Percentiles rank a stretch among this genome's conserved stretches.
Evolutionary conservation across 2,329 filamentous ascomycete species (phyloP).

Genomic region (Sordariomycetes sp.): DNA sequence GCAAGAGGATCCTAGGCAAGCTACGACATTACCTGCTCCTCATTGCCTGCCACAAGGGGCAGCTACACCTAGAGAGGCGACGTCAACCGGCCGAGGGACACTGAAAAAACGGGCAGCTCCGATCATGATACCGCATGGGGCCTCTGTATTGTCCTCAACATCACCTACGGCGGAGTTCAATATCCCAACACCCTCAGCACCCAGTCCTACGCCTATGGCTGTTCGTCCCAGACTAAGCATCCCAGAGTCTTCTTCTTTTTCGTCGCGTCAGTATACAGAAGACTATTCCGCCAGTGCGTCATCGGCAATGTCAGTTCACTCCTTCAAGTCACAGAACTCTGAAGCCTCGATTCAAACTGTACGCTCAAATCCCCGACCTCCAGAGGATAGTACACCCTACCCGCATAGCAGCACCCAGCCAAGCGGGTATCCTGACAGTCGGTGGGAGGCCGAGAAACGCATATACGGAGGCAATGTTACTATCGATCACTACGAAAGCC

Average conservation of each 20-base stretch:
- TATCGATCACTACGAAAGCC: neutral
- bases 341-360: constrained; percentile 12
- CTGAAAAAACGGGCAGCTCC: neutral
- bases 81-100: too few species aligned
- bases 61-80: too few species aligned
- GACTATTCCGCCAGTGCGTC: constrained; percentile 9
- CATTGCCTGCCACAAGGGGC: too few species aligned
- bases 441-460: constrained; percentile 4
- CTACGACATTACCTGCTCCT: too few species aligned
- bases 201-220: constrained; percentile 20
- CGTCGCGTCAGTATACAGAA: constrained; percentile 2
- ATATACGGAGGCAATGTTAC: constrained; percentile 11
- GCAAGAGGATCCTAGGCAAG: too few species aligned
- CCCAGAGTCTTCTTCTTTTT: constrained; percentile 8
- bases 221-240: constrained; percentile 19
- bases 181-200: constrained; percentile 21
- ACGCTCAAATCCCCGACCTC: constrained; percentile 15
- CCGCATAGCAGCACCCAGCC: constrained; percentile 11
- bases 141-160: neutral
- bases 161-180: neutral
- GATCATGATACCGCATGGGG: neutral
- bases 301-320: constrained; percentile 11
- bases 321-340: constrained; percentile 11
- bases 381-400: constrained; percentile 20
- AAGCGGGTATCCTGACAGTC: constrained; percentile 11